Conservation (phyloP, 2,329 filamentous ascomycete genomes). For the Rhynchosporium graminicola region DNA sequence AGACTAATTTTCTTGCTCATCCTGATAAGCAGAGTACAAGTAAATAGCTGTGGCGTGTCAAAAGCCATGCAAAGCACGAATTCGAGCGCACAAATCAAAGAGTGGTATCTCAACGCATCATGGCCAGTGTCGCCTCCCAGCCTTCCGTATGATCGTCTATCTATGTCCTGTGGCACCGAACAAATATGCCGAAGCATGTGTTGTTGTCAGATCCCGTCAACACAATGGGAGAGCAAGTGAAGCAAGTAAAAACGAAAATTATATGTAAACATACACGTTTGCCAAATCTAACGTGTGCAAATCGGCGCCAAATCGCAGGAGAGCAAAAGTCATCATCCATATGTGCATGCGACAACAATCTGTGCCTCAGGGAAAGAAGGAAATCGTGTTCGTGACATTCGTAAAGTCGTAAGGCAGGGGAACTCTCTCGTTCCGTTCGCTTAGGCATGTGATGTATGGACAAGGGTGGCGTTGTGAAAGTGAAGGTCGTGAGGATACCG, state of each 20-base stretch:
- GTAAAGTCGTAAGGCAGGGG: neutral
- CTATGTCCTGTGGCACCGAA: neutral
- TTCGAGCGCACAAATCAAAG: neutral
- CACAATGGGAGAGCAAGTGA: neutral
- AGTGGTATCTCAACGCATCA: slow-evolving; percentile 12
- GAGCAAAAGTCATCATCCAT: neutral
- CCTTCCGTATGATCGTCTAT: neutral
- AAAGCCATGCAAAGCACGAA: neutral
- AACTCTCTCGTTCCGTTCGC: neutral
- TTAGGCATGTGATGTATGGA: neutral
- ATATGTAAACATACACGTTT: neutral
- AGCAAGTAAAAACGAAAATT: neutral
- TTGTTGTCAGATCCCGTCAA: neutral
- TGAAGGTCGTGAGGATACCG: neutral
- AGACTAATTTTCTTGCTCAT: neutral
- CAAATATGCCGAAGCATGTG: neutral
- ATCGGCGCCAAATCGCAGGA: neutral
- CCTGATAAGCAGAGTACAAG: neutral
- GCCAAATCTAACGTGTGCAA: neutral
- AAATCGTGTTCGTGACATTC: neutral
- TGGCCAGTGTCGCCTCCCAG: neutral
- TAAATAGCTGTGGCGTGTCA: neutral
- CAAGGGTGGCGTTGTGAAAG: neutral
- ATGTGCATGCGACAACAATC: neutral
- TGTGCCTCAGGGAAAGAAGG: neutral